phyloP scores from a whole-genome alignment of 129 eudicot species.

The Tagetes erecta region DNA sequence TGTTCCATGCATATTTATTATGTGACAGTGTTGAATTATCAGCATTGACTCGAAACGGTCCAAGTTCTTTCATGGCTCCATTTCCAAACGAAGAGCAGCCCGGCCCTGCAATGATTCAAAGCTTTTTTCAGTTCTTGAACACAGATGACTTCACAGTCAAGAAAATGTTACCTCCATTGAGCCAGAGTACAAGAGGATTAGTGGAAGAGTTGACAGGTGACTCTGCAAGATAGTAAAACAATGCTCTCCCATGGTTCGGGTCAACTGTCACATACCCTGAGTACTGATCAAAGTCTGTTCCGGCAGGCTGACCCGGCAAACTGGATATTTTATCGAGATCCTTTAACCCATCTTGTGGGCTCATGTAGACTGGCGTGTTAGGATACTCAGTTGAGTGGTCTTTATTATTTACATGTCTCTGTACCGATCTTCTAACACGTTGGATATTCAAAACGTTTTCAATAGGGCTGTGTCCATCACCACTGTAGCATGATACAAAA shows the following conservation, averaged over 20 bases:
- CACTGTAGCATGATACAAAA: constrained; percentile 28
- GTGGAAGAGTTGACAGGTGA: constrained; percentile 33
- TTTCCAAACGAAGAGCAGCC: constrained; percentile 55
- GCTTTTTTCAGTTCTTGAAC: background rate
- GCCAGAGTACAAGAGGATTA: constrained; percentile 68
- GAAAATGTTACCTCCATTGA: constrained; percentile 55
- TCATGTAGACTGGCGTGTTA: background rate
- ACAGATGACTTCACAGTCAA: background rate
- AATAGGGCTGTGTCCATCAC: constrained; percentile 31
- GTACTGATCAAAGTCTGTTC: constrained; percentile 42
- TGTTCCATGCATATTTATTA: constrained; percentile 45
- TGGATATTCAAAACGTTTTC: constrained; percentile 10
- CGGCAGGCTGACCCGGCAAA: constrained; percentile 9
- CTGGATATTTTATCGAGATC: background rate
- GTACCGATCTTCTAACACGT: background rate
- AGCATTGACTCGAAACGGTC: constrained; percentile 47
- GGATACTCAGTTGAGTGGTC: background rate
- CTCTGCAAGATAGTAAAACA: constrained; percentile 54
- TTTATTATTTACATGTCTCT: background rate
- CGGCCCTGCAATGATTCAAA: constrained; percentile 39
- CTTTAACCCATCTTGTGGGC: constrained; percentile 17
- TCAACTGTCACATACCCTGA: constrained; percentile 67
- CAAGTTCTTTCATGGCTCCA: constrained; percentile 51
- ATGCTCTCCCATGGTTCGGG: constrained; percentile 41
- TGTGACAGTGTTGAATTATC: constrained; percentile 43